Conservation (phyloP, 78 protist species). For the Tieghemostelium lacteum region DNA sequence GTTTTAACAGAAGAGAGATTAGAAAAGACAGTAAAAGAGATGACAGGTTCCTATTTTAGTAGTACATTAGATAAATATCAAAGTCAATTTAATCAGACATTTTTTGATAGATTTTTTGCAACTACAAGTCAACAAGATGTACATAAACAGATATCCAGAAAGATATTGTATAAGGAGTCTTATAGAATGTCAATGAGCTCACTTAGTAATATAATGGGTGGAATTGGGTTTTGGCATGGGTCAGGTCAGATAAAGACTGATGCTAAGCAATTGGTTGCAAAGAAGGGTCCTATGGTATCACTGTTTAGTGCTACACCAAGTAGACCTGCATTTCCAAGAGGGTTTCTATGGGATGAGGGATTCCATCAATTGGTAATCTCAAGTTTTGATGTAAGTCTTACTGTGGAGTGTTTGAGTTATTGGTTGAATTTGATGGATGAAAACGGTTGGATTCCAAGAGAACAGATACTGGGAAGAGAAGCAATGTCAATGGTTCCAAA, state of each 20-base stretch:
- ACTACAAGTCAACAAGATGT: too few relatives aligned
- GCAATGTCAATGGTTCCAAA: constrained; percentile 62
- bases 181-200: constrained; percentile 46
- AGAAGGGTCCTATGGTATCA: too few relatives aligned
- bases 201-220: constrained; percentile 86
- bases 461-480: constrained; percentile 96
- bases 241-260: background rate
- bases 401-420: constrained; percentile 66
- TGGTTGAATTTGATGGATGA: constrained; percentile 90
- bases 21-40: background rate
- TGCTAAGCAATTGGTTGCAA: background rate
- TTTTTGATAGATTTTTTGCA: constrained; percentile 16
- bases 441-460: constrained; percentile 98
- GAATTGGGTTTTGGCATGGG: constrained; percentile 82
- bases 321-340: constrained; percentile 96
- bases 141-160: background rate
- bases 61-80: background rate
- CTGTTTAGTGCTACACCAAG: constrained; percentile 92
- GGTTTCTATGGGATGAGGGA: constrained; percentile 99
- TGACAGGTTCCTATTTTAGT: constrained; percentile 11
- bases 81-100: constrained; percentile 5
- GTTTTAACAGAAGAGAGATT: constrained; percentile 1
- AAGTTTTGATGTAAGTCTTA: constrained; percentile 69
- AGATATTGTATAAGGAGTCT: background rate
- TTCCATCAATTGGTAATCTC: constrained; percentile 93